Evolutionary conservation across 1,139 yeast species (phyloP).

Genomic region (Tardiomyces digboiensis): DNA sequence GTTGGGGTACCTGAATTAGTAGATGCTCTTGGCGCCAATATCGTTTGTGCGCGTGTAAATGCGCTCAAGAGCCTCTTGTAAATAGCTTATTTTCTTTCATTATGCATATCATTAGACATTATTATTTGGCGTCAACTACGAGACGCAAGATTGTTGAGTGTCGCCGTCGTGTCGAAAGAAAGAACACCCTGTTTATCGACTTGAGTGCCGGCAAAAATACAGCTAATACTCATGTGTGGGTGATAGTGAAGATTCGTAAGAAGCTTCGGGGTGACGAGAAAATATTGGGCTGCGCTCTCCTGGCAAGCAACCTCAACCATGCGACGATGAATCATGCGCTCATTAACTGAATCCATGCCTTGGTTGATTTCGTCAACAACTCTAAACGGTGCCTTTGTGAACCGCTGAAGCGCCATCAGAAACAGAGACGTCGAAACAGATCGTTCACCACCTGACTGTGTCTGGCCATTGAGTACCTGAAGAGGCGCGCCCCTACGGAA

Average conservation of each 20-base stretch:
- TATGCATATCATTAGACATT: not conserved
- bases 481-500: constrained; percentile 70
- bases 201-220: constrained; percentile 42
- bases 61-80: not conserved
- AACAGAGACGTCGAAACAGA: constrained; percentile 92
- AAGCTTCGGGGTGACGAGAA: constrained; percentile 87
- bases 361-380: constrained; percentile 98
- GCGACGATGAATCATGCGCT: constrained; percentile 75
- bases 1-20: constrained; percentile 53
- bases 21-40: constrained; percentile 44
- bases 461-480: constrained; percentile 66
- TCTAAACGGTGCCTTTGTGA: constrained; percentile 84
- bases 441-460: constrained; percentile 97
- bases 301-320: constrained; percentile 82
- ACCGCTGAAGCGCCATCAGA: constrained; percentile 86
- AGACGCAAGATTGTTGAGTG: not conserved
- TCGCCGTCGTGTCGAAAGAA: not conserved
- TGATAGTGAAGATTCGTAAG: constrained; percentile 73
- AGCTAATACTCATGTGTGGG: constrained; percentile 75
- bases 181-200: not conserved
- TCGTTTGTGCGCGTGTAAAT: not conserved
- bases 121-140: not conserved
- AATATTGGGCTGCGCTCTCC: constrained; percentile 59
- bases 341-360: constrained; percentile 96
- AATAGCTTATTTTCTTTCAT: not conserved